A percentile compares a stretch with the other conserved stretches of the same genome.
Conservation (phyloP, 2,329 filamentous ascomycete species). For the Diaporthe eres region DNA sequence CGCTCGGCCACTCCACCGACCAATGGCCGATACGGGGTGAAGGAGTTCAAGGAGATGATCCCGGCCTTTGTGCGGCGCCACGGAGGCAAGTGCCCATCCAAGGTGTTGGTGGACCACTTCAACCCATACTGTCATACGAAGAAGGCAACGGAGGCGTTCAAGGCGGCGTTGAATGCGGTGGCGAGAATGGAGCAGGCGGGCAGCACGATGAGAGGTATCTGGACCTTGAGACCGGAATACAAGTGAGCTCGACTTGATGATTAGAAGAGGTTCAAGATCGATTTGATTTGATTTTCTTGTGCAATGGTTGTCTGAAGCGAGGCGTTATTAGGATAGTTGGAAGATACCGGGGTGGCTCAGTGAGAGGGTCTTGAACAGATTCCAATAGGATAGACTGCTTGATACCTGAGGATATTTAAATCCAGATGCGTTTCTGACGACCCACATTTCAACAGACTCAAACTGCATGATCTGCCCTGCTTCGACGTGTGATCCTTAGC, state of each 20-base stretch:
- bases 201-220: conserved; percentile 66
- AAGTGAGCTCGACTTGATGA: conserved; percentile 39
- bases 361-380: not conserved
- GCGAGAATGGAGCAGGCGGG: conserved; percentile 77
- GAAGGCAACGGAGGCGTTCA: conserved; percentile 83
- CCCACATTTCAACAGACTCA: not conserved
- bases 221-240: conserved; percentile 61
- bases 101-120: conserved; percentile 92
- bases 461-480: not conserved
- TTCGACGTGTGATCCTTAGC: not conserved
- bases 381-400: not conserved
- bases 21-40: conserved; percentile 60
- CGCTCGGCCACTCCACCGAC: conserved; percentile 57
- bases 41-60: conserved; percentile 80
- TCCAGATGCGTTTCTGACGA: not conserved
- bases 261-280: too few relatives aligned
- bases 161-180: conserved; percentile 81
- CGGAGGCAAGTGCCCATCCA: conserved; percentile 83
- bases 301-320: conserved; percentile 1
- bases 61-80: conserved; percentile 83
- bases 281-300: not conserved
- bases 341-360: not conserved
- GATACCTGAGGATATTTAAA: not conserved
- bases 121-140: conserved; percentile 81
- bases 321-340: not conserved